These are phyloP conservation scores for Dactylis glomerata DNA, from an alignment of 176 grass and related monocot genomes.

Conservation along the genomic window DNA sequence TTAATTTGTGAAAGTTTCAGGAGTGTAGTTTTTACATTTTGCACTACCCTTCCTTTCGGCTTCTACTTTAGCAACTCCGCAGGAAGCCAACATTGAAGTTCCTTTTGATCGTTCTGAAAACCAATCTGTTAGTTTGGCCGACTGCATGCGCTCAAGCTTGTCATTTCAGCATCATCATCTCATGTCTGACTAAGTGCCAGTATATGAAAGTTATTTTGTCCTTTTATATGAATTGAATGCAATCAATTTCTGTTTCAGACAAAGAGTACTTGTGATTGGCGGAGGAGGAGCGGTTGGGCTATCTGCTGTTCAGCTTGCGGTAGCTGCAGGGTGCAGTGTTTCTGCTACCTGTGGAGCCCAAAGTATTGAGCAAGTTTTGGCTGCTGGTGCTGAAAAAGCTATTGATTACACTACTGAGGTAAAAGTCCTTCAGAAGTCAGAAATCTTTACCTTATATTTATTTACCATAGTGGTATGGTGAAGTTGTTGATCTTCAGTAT, in stretches of 20 bases:
- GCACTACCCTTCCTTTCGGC: not conserved
- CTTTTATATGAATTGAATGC: not conserved
- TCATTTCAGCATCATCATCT: not conserved
- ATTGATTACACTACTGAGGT: slow-evolving; percentile 93
- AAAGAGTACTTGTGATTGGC: slow-evolving; percentile 85
- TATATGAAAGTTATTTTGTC: slow-evolving; percentile 15
- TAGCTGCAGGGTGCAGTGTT: slow-evolving; percentile 73
- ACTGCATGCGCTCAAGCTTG: not conserved
- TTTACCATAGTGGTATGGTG: slow-evolving; percentile 1
- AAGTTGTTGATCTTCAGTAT: slow-evolving; percentile 19
- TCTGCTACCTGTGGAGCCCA: slow-evolving; percentile 76
- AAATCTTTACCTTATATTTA: not conserved
- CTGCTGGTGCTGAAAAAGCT: slow-evolving; percentile 85
- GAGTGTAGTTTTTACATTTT: not conserved
- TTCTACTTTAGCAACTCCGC: not conserved
- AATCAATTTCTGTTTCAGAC: slow-evolving; percentile 45
- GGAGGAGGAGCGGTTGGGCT: slow-evolving; percentile 95
- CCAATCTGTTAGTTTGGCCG: not conserved
- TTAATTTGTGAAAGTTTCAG: not conserved
- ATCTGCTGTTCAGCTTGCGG: slow-evolving; percentile 73
- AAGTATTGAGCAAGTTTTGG: slow-evolving; percentile 64
- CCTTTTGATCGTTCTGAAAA: not conserved
- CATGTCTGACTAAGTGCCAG: not conserved
- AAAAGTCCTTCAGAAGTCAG: slow-evolving; percentile 7
- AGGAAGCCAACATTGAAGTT: not conserved